Conservation (phyloP, 306 rosid species). For the Casuarina cunninghamiana region DNA sequence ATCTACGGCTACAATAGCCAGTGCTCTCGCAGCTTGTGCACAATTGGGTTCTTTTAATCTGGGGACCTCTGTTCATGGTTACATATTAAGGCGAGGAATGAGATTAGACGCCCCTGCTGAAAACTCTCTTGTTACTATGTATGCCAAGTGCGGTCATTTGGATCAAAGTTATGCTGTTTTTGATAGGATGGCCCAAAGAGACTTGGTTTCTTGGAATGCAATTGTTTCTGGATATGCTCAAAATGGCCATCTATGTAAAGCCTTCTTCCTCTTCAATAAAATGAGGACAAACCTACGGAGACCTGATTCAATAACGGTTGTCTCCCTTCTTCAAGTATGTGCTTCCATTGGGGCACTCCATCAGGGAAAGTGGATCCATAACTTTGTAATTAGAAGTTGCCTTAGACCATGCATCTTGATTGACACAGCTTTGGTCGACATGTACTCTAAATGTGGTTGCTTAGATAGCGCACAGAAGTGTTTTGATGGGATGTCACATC, state of each 20-base stretch:
- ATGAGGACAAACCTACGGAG: slow-evolving; percentile 52
- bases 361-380: slow-evolving; percentile 69
- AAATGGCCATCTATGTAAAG: slow-evolving; percentile 53
- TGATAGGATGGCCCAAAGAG: slow-evolving; percentile 49
- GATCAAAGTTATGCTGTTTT: slow-evolving; percentile 51
- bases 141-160: slow-evolving; percentile 65
- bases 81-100: slow-evolving; percentile 51
- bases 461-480: slow-evolving; percentile 60
- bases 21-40: slow-evolving; percentile 68
- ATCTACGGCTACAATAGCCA: slow-evolving; percentile 63
- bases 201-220: slow-evolving; percentile 83
- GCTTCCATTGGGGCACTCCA: slow-evolving; percentile 66
- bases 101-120: slow-evolving; percentile 57
- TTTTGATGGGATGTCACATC: slow-evolving; percentile 50
- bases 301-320: slow-evolving; percentile 70
- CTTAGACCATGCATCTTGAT: slow-evolving; percentile 57
- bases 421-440: slow-evolving; percentile 75
- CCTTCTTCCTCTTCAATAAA: slow-evolving; percentile 51
- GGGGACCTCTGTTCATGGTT: slow-evolving; percentile 63
- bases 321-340: slow-evolving; percentile 78
- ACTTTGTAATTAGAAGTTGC: slow-evolving; percentile 46
- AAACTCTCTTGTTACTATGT: slow-evolving; percentile 76
- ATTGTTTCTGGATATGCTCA: slow-evolving; percentile 65
- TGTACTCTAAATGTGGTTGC: slow-evolving; percentile 83
- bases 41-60: slow-evolving; percentile 49